Evolutionary conservation across 306 rosid species (phyloP).

Genomic region (Citrullus colocynthis): DNA sequence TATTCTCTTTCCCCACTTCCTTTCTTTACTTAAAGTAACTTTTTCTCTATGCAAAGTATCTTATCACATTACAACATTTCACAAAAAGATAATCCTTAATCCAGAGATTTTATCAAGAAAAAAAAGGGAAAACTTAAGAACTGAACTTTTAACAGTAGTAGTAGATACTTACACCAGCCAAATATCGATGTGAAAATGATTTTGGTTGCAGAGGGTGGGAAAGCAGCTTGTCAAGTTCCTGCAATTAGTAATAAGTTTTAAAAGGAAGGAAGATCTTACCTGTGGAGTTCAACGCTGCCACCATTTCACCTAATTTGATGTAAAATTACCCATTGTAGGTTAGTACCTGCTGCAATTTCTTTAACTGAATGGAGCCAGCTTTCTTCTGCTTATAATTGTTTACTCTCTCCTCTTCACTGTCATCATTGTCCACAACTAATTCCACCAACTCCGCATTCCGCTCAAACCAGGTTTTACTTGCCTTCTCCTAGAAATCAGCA

Average conservation of each 20-base stretch:
- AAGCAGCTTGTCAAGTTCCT: slow-evolving; percentile 67
- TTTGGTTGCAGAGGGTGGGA: slow-evolving; percentile 76
- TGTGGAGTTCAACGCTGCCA: neutral
- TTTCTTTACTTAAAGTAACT: neutral
- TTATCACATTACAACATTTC: neutral
- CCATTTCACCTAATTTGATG: neutral
- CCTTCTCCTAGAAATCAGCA: slow-evolving; percentile 43
- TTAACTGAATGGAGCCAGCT: slow-evolving; percentile 45
- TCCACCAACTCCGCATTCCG: slow-evolving; percentile 68
- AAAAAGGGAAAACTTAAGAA: neutral
- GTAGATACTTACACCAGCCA: slow-evolving; percentile 60
- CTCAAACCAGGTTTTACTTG: slow-evolving; percentile 71
- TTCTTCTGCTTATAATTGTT: slow-evolving; percentile 52
- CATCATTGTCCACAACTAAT: slow-evolving; percentile 40
- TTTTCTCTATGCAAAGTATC: neutral
- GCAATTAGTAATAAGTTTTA: slow-evolving; percentile 12
- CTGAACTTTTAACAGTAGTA: neutral
- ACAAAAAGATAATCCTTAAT: neutral
- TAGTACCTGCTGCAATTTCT: slow-evolving; percentile 59
- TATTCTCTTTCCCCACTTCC: neutral
- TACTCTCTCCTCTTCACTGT: slow-evolving; percentile 78
- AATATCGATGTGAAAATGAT: slow-evolving; percentile 71
- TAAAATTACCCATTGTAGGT: neutral
- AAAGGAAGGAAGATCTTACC: neutral
- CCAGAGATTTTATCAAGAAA: neutral